A percentile compares a stretch with the other conserved stretches of the same genome.
Evolutionary conservation across 192 early-diverging fungal species (phyloP).

Genomic region (Coemansia sp.): DNA sequence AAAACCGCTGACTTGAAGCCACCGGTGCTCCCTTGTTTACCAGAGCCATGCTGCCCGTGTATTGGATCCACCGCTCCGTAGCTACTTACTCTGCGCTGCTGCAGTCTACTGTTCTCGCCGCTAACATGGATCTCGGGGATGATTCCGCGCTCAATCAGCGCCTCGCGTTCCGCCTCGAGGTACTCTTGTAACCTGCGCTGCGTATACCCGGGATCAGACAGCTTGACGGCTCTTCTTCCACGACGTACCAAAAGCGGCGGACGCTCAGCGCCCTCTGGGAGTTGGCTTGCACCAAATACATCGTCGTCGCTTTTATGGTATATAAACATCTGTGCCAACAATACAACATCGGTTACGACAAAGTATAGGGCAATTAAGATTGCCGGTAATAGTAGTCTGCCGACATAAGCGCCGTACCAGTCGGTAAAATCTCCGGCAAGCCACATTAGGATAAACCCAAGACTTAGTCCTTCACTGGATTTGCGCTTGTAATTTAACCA

Average conservation of each 20-base stretch:
- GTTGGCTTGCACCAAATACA: slow-evolving; percentile 31
- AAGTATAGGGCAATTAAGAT: slow-evolving; percentile 72
- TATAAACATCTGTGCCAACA: slow-evolving; percentile 64
- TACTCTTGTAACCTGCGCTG: slow-evolving; percentile 33
- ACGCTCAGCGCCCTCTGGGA: slow-evolving; percentile 40
- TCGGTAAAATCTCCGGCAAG: slow-evolving; percentile 47
- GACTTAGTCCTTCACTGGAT: slow-evolving; percentile 46
- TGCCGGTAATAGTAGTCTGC: slow-evolving; percentile 44
- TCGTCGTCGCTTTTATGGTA: slow-evolving; percentile 54
- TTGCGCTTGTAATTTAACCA: slow-evolving; percentile 46
- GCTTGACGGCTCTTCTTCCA: slow-evolving; percentile 31
- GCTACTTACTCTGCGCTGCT: neutral
- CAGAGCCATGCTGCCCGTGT: too few species aligned
- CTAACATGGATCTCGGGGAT: neutral
- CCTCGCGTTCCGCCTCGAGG: slow-evolving; percentile 33
- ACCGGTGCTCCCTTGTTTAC: too few species aligned
- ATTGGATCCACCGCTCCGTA: neutral
- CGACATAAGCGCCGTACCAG: slow-evolving; percentile 48
- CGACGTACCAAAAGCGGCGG: slow-evolving; percentile 42
- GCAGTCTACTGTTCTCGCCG: neutral
- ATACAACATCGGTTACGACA: slow-evolving; percentile 62
- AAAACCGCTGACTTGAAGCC: neutral
- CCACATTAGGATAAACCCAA: slow-evolving; percentile 49
- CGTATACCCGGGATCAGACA: slow-evolving; percentile 19
- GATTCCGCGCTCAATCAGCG: slow-evolving; percentile 28